Evolutionary conservation across 306 rosid species (phyloP).

Genomic region (Macrotyloma uniflorum): DNA sequence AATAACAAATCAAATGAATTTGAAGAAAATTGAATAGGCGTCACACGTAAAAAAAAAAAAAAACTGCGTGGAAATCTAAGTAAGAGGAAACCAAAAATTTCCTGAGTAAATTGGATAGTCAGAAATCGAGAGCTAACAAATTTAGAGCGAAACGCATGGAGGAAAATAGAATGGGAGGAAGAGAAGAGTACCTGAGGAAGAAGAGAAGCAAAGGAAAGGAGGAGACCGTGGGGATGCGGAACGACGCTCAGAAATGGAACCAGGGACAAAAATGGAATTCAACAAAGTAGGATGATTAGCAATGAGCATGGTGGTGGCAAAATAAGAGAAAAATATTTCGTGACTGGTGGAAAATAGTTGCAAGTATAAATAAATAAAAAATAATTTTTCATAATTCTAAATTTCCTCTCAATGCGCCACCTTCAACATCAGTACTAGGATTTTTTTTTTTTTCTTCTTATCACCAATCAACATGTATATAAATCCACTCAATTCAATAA

Average conservation of each 20-base stretch:
- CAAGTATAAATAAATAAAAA: too few species aligned
- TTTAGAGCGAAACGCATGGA: background rate
- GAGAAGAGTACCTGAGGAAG: conserved; percentile 45
- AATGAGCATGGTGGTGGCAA: conserved; percentile 32
- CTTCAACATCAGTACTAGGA: too few species aligned
- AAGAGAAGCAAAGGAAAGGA: conserved; percentile 36
- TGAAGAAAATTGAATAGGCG: conserved; percentile 1
- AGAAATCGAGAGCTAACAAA: background rate
- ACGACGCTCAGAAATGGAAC: conserved; percentile 26
- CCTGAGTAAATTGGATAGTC: background rate
- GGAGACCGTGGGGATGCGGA: conserved; percentile 28
- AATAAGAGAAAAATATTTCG: background rate
- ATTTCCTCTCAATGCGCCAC: too few species aligned
- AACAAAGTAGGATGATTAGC: conserved; percentile 1
- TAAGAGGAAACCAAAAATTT: background rate
- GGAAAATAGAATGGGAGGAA: background rate
- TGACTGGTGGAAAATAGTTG: too few species aligned
- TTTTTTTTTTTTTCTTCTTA: too few species aligned
- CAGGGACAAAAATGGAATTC: conserved; percentile 42
- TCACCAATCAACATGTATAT: too few species aligned
- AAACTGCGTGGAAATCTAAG: background rate
- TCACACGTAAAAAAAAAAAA: background rate
- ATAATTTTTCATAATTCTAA: too few species aligned
- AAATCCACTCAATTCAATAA: too few species aligned
- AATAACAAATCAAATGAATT: background rate